phyloP scores from a whole-genome alignment of 352 stramenopile genomes.

The Pythium dissotocum region DNA sequence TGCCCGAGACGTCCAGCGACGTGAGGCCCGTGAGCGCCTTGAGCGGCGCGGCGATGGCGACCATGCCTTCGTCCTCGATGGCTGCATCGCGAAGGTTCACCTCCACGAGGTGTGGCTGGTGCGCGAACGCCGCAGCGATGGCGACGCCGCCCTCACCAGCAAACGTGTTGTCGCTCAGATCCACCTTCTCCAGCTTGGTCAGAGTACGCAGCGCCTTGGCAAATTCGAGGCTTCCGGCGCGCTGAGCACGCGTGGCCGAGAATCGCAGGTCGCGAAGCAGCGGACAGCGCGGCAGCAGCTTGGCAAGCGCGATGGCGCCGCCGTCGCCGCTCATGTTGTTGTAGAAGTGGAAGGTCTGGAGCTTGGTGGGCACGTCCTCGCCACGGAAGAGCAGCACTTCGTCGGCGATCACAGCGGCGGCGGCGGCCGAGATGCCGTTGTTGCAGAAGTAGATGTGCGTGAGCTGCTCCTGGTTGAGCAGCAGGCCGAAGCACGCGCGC shows the following conservation, averaged over 20 bases:
- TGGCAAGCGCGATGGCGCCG: slow-evolving; percentile 86
- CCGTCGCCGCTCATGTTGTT: slow-evolving; percentile 97
- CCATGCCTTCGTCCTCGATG: slow-evolving; percentile 89
- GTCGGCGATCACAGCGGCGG: slow-evolving; percentile 85
- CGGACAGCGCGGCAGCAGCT: slow-evolving; percentile 86
- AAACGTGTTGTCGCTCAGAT: slow-evolving; percentile 96
- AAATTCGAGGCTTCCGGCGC: slow-evolving; percentile 86
- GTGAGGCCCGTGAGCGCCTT: slow-evolving; percentile 46
- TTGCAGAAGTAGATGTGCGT: slow-evolving; percentile 93
- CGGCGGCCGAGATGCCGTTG: slow-evolving; percentile 91
- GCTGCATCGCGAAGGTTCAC: slow-evolving; percentile 91
- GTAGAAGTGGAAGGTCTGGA: slow-evolving; percentile 95
- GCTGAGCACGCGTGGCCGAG: slow-evolving; percentile 90
- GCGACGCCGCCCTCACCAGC: slow-evolving; percentile 77
- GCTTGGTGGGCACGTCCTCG: slow-evolving; percentile 65
- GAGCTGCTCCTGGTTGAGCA: slow-evolving; percentile 80
- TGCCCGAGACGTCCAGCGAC: slow-evolving; percentile 92
- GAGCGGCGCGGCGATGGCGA: slow-evolving; percentile 80
- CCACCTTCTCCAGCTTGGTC: slow-evolving; percentile 78
- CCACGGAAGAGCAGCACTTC: slow-evolving; percentile 87
- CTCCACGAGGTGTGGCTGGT: slow-evolving; percentile 70
- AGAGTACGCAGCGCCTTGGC: slow-evolving; percentile 75
- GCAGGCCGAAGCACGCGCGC: slow-evolving; percentile 85
- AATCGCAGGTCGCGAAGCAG: slow-evolving; percentile 91
- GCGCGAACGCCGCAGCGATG: slow-evolving; percentile 83